A percentile compares a stretch with the other conserved stretches of the same genome.
phyloP scores from a whole-genome alignment of 371 early-diverging fungal genomes.

The Rhizopus microsporus region DNA sequence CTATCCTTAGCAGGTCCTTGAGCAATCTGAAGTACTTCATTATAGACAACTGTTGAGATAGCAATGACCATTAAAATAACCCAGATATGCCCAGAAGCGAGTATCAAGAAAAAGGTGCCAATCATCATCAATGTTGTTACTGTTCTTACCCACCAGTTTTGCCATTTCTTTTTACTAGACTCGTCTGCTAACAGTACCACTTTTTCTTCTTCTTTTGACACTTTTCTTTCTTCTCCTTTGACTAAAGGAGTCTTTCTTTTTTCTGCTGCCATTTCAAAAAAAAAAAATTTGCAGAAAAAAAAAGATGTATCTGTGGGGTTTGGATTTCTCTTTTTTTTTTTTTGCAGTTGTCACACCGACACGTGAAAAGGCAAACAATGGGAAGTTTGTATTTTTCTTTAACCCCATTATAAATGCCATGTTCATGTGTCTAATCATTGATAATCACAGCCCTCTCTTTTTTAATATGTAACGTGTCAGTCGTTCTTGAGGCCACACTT shows the following conservation, averaged over 20 bases:
- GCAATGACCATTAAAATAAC: slow-evolving; percentile 83
- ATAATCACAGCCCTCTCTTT: background rate
- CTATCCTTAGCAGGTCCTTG: slow-evolving; percentile 81
- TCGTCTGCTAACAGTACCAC: slow-evolving; percentile 50
- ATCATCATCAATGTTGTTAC: slow-evolving; percentile 91
- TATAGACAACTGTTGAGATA: slow-evolving; percentile 80
- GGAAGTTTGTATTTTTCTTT: background rate
- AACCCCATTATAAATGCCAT: background rate
- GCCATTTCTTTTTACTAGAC: slow-evolving; percentile 68
- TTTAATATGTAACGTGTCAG: background rate
- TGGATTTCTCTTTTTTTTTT: background rate
- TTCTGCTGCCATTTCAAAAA: background rate
- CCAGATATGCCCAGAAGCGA: slow-evolving; percentile 79
- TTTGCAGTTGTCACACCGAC: background rate
- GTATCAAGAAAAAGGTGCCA: slow-evolving; percentile 73
- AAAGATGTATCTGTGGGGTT: background rate
- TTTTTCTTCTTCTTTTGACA: slow-evolving; percentile 1
- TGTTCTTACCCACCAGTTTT: slow-evolving; percentile 79
- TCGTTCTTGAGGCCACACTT: too few species aligned
- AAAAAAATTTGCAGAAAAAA: background rate
- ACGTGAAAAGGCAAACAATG: background rate
- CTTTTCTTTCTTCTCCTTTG: slow-evolving; percentile 1
- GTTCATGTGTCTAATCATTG: background rate
- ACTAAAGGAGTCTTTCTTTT: background rate
- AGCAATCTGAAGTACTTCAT: slow-evolving; percentile 91